These are phyloP conservation scores for Pseudodiploospora longispora DNA, from an alignment of 2,329 filamentous ascomycete genomes.

Conservation along the genomic window DNA sequence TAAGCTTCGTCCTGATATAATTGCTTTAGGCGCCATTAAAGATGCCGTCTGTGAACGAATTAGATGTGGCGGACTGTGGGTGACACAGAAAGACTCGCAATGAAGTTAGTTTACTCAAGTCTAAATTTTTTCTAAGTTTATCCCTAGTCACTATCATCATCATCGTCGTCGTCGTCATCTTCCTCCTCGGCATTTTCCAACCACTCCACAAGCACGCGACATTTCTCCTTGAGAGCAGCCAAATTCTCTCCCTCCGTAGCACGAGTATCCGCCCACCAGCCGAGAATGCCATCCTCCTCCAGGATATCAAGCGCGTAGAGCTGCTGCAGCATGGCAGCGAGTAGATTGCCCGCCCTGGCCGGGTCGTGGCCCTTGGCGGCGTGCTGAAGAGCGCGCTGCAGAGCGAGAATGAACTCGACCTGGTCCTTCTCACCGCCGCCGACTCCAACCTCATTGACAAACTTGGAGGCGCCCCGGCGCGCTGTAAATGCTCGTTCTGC, in stretches of 20 bases:
- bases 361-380: conserved; percentile 47
- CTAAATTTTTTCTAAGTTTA: no score
- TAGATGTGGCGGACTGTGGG: no score
- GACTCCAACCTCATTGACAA: conserved; percentile 52
- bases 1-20: no score
- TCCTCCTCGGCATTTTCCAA: conserved; percentile 67
- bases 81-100: no score
- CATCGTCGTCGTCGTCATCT: conserved; percentile 49
- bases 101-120: no score
- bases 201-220: conserved; percentile 75
- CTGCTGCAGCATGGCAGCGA: conserved; percentile 74
- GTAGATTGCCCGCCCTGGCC: conserved; percentile 48
- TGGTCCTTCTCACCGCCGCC: conserved; percentile 67
- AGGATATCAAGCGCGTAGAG: conserved; percentile 77
- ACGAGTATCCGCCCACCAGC: conserved; percentile 76
- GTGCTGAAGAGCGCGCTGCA: conserved; percentile 72
- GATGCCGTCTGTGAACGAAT: no score
- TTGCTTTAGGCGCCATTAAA: no score
- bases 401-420: conserved; percentile 71
- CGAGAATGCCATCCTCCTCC: conserved; percentile 79
- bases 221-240: conserved; percentile 62
- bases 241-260: conserved; percentile 61
- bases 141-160: background rate
- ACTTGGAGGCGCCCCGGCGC: conserved; percentile 44
- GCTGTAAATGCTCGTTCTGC: conserved; percentile 53